Base-by-base conservation (phyloP, 768 basidiomycete genomes). In the Phlegmacium glaucopus region DNA sequence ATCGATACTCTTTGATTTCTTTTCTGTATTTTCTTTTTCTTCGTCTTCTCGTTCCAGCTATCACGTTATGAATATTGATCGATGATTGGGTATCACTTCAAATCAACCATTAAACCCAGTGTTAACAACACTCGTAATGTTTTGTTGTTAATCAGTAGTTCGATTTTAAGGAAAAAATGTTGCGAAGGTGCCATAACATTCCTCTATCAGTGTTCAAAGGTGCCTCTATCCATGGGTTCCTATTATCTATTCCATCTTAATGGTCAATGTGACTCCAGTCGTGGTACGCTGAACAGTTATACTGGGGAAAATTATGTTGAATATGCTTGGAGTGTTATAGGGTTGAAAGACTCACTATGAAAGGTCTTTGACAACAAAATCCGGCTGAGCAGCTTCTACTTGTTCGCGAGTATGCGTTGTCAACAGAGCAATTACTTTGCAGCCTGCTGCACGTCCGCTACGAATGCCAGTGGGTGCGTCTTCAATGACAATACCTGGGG, bases 401-500 rank as follows among this genome's bases (percentile, higher is more conserved):
- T 85, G 79, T 48, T 82, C 79, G 42, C 79, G 72, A 18, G 75
- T 74, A 64, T 95, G 93, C 5, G 85, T 83, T 1, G 94, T 97
- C 49, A 90, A 72, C 25, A 96, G 68, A 1, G 81, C 95, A 40
- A 97, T 72, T 0, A 90, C 92, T 61, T 78, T 87, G 63, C 87
- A 85, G 11, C 95, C 94, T 5, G 92, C 90, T 0, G 84, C 78
- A 38, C 79, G 71, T 9, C 93, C 93, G 49, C 91, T 87, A 34
- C 71, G 72, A 56, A 97, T 74, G 15, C 94, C 94, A 12, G 81
- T 81, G 1, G 93, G 93, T 3, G 94, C 90, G 67, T 97, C 95
- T 62, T 95, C 93, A 27, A 97, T 78, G 12, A 96, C 94, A 39
- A 95, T 72, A 56, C 86, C 87, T 85, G 44, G 4, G 32, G 44